These are phyloP conservation scores for Isochrysis galbana DNA, from an alignment of 78 protist species.

Conservation along the genomic window DNA sequence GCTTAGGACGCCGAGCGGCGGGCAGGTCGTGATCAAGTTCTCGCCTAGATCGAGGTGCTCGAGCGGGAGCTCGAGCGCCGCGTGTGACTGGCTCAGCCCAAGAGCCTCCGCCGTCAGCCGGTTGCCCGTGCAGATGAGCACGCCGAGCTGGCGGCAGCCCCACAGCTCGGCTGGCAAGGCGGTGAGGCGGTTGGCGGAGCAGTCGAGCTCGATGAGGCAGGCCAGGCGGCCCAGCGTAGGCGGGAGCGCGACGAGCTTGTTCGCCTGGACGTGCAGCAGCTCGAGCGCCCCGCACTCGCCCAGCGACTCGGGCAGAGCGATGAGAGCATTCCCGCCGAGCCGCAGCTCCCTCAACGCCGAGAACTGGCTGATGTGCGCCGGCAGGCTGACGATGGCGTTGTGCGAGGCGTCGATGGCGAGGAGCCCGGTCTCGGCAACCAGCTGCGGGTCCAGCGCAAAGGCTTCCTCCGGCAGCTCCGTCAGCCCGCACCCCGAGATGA, in stretches of 20 bases:
- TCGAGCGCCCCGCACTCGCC: background rate
- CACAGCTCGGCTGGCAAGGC: background rate
- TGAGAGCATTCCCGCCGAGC: background rate
- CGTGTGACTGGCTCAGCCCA: background rate
- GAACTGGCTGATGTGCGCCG: background rate
- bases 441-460: background rate
- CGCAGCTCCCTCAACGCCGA: background rate
- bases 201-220: background rate
- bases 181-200: background rate
- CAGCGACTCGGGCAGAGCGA: background rate
- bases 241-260: background rate
- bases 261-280: background rate
- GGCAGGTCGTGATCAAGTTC: background rate
- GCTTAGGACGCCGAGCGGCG: background rate
- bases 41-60: background rate
- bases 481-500: background rate
- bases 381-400: background rate
- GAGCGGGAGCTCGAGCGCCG: background rate
- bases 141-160: background rate
- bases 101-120: background rate
- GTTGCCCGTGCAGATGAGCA: background rate
- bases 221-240: background rate
- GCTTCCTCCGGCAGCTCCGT: background rate
- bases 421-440: background rate
- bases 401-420: background rate